Percentiles rank a stretch among this genome's conserved stretches.
phyloP scores from a whole-genome alignment of 768 basidiomycete genomes.

The Dentipellis fragilis region DNA sequence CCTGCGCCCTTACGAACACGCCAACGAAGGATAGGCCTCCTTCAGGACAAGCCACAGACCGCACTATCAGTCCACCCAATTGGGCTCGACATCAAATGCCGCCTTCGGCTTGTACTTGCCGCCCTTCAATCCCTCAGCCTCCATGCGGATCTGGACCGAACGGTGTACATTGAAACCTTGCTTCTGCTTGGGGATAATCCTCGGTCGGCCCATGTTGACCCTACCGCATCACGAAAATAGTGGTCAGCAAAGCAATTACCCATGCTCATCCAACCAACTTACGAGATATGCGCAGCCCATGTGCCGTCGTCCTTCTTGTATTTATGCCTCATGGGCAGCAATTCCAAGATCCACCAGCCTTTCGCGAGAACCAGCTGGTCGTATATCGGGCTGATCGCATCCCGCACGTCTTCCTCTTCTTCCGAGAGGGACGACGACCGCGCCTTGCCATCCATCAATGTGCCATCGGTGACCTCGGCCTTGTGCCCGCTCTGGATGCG shows the following conservation, averaged over 20 bases:
- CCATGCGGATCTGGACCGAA: conserved; percentile 3
- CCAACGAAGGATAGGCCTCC: too few species aligned
- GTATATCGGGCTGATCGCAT: conserved; percentile 40
- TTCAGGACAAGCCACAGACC: too few species aligned
- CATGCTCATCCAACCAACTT: not conserved
- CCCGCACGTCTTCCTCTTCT: conserved; percentile 55
- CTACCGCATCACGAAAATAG: not conserved
- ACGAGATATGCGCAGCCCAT: not conserved
- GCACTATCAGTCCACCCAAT: not conserved
- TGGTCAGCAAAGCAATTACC: not conserved
- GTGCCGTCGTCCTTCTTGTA: not conserved
- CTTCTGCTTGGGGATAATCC: not conserved
- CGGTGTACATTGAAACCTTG: conserved; percentile 3
- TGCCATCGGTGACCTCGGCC: conserved; percentile 8
- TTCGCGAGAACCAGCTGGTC: conserved; percentile 44
- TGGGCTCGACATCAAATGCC: not conserved
- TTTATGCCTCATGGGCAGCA: conserved; percentile 19
- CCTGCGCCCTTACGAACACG: too few species aligned
- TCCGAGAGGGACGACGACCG: conserved; percentile 26
- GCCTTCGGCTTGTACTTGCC: conserved; percentile 23
- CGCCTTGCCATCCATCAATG: conserved; percentile 10
- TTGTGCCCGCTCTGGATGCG: not conserved
- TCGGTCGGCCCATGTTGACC: not conserved
- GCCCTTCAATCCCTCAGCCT: conserved; percentile 14
- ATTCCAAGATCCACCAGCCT: conserved; percentile 62